A percentile compares a stretch with the other conserved stretches of the same genome.
Conservation (phyloP, 352 stramenopile genomes). For the Achlya hypogyna region DNA sequence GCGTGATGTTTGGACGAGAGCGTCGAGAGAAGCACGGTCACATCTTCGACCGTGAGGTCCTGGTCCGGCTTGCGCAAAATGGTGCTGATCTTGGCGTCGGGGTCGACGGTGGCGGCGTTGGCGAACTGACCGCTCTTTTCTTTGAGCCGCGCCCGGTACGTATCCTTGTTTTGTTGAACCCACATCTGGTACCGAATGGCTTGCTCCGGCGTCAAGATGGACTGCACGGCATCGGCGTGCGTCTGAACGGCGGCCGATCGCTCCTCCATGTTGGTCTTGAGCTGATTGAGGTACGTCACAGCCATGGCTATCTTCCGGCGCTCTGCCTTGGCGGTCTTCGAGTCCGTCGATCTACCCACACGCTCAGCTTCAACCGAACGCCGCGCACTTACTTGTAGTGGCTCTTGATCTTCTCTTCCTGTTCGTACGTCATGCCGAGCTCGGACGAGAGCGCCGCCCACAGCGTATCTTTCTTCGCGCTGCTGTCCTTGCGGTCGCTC, state of each 20-base stretch:
- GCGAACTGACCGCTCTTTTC: neutral
- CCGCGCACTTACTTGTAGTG: conserved; percentile 76
- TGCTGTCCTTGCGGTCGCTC: conserved; percentile 46
- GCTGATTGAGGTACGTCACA: conserved; percentile 85
- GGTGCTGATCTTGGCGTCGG: conserved; percentile 23
- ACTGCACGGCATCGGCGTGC: conserved; percentile 74
- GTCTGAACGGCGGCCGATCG: conserved; percentile 68
- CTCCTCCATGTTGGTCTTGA: conserved; percentile 74
- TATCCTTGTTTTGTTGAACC: conserved; percentile 62
- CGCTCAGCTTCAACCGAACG: neutral
- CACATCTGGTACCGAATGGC: conserved; percentile 75
- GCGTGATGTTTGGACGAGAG: conserved; percentile 1
- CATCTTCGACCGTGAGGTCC: conserved; percentile 81
- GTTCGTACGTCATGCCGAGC: conserved; percentile 78
- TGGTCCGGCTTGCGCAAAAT: conserved; percentile 79
- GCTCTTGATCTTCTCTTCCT: conserved; percentile 84
- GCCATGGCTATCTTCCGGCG: conserved; percentile 69
- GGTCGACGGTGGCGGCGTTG: conserved; percentile 2
- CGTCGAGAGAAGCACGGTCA: conserved; percentile 51
- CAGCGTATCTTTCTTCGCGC: conserved; percentile 68
- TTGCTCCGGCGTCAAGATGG: conserved; percentile 76
- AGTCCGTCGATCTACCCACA: conserved; percentile 46
- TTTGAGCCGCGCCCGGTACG: neutral
- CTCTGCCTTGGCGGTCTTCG: conserved; percentile 77
- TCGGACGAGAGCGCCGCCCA: conserved; percentile 72